Evolutionary conservation across 78 protist species (phyloP).

Genomic region (Dictyostelium citrinum): DNA sequence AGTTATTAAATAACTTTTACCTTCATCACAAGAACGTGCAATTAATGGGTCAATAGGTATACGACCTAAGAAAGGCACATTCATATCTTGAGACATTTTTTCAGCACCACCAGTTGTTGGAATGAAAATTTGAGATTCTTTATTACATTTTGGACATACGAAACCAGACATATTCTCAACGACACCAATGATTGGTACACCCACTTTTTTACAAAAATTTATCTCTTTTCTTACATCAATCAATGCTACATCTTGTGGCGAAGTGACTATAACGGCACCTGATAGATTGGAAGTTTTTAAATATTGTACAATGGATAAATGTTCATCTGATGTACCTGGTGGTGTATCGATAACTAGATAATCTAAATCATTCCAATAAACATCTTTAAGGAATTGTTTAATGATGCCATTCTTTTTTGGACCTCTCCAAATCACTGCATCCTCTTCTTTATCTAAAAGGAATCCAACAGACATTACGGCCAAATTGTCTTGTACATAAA

Average conservation of each 20-base stretch:
- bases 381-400: slow-evolving; percentile 97
- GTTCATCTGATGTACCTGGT: slow-evolving; percentile 99
- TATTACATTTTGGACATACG: slow-evolving; percentile 96
- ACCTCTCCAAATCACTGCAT: slow-evolving; percentile 99
- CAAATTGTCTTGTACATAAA: slow-evolving; percentile 91
- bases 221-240: slow-evolving; percentile 96
- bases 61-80: slow-evolving; percentile 66
- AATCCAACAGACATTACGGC: slow-evolving; percentile 97
- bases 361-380: slow-evolving; percentile 98
- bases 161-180: slow-evolving; percentile 99
- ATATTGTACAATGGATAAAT: slow-evolving; percentile 92
- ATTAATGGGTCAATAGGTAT: slow-evolving; percentile 84
- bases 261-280: slow-evolving; percentile 98
- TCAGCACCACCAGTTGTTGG: slow-evolving; percentile 83
- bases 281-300: slow-evolving; percentile 69
- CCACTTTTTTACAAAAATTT: slow-evolving; percentile 93
- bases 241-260: slow-evolving; percentile 98
- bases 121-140: slow-evolving; percentile 78
- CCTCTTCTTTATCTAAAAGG: slow-evolving; percentile 88
- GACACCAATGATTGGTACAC: slow-evolving; percentile 95
- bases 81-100: slow-evolving; percentile 67
- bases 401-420: slow-evolving; percentile 98
- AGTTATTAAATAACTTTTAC: slow-evolving; percentile 68
- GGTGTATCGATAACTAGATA: slow-evolving; percentile 99
- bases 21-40: slow-evolving; percentile 86